Base-by-base conservation (phyloP, 2,329 filamentous ascomycete genomes). In the Penicillium sclerotigenum region DNA sequence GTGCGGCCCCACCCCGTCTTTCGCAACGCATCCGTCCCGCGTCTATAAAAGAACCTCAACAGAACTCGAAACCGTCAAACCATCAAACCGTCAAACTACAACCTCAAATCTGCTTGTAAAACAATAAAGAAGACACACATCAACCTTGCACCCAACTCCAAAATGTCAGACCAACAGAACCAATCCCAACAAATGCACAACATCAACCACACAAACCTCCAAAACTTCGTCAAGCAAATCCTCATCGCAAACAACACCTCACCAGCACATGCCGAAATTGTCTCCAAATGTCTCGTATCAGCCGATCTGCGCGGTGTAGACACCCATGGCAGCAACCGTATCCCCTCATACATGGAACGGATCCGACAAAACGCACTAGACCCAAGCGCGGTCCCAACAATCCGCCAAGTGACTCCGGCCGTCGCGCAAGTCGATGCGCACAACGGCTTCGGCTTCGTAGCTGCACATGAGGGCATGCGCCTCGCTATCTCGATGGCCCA, bases 241-340 rank as follows among this genome's bases (percentile, higher is more conserved):
- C 62, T 74, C 10, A 56, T 59, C 13, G 68, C 59, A 43, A 73
- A 90, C 65, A 83, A 83, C 2, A 86, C 89, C 0, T 73, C 85
- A 0, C 53, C 71, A 0, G 69, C 78, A 3, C 82, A 89, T 60
- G 87, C 89, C 16, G 60, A 73, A 4, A 83, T 85, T 34, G 75
- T 91, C 13, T 85, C 88, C n/a, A 75, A 77, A 58, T 88, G 86
- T 59, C 83, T 93, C 1, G 80, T 92, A 1, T 83, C 84, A 34
- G 89, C 89, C 13, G 89, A 93, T 64, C 81, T 93, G 0, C 85
- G 89, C 38, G 89, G 89, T 47, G 86, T 92, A 26, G 89, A 93
- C 68, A 90, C 88, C 0, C 89, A 93, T 69, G 89, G 87, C 58
- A 84, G 89, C 70, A 90, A 90, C 71, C 84, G 89, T 6, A 85